These are phyloP conservation scores for Filosporella fistucella DNA, from an alignment of 495 filamentous ascomycete species.

Conservation along the genomic window DNA sequence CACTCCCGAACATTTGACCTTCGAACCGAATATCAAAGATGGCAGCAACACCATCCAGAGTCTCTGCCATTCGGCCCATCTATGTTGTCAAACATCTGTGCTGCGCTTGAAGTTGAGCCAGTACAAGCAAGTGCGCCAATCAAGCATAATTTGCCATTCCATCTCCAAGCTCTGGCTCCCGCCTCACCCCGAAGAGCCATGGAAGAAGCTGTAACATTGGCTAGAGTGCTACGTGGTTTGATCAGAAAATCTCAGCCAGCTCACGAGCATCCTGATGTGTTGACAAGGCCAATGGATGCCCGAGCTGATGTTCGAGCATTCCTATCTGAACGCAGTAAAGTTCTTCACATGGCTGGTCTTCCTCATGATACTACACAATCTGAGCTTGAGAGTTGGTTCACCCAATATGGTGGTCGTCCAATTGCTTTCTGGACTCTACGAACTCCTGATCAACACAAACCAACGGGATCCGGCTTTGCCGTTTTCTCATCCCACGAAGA, in stretches of 20 bases:
- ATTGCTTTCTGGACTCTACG: slow-evolving; percentile 99
- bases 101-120: slow-evolving; percentile 93
- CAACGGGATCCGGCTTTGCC: slow-evolving; percentile 93
- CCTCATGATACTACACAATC: slow-evolving; percentile 98
- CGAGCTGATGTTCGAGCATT: slow-evolving; percentile 96
- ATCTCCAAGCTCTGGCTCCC: slow-evolving; percentile 91
- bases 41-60: slow-evolving; percentile 97
- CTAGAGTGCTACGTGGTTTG: slow-evolving; percentile 83
- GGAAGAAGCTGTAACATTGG: slow-evolving; percentile 93
- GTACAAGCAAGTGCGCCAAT: slow-evolving; percentile 95
- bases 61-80: slow-evolving; percentile 94
- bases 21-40: slow-evolving; percentile 93
- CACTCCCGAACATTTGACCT: slow-evolving; percentile 96
- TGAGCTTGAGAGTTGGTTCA: slow-evolving; percentile 98
- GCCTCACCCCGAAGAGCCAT: slow-evolving; percentile 96
- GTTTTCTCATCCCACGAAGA: slow-evolving; percentile 99
- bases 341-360: slow-evolving; percentile 93
- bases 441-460: slow-evolving; percentile 97
- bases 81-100: slow-evolving; percentile 93
- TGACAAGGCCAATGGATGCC: slow-evolving; percentile 94
- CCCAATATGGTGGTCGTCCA: slow-evolving; percentile 95
- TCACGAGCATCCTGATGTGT: slow-evolving; percentile 87
- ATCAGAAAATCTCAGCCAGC: slow-evolving; percentile 93
- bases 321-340: slow-evolving; percentile 90
- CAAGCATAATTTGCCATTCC: slow-evolving; percentile 97